phyloP scores from a whole-genome alignment of 2,329 filamentous ascomycete species.

The Nigrospora osmanthi region DNA sequence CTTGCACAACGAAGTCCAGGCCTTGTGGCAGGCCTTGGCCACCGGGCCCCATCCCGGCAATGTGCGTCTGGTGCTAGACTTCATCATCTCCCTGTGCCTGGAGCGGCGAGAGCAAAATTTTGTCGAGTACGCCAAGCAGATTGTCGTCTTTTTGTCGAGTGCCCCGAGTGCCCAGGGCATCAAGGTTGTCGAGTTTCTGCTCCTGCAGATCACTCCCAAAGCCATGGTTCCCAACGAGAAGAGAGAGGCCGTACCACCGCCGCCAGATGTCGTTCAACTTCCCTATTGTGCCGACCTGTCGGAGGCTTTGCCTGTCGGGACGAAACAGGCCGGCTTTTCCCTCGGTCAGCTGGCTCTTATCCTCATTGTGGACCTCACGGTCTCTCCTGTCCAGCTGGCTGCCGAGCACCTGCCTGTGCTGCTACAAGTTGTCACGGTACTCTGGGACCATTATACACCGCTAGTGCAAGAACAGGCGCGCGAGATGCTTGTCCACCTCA shows the following conservation, averaged over 20 bases:
- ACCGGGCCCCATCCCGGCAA: constrained; percentile 91
- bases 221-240: constrained; percentile 96
- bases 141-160: constrained; percentile 91
- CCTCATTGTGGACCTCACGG: constrained; percentile 89
- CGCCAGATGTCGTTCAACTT: constrained; percentile 64
- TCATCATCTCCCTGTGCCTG: constrained; percentile 89
- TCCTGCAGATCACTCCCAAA: constrained; percentile 86
- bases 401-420: constrained; percentile 77
- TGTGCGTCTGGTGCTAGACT: constrained; percentile 88
- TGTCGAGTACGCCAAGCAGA: constrained; percentile 95
- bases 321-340: constrained; percentile 88
- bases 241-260: constrained; percentile 57
- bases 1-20: constrained; percentile 93
- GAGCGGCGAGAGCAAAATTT: constrained; percentile 96
- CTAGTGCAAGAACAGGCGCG: constrained; percentile 93
- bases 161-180: constrained; percentile 66
- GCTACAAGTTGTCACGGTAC: constrained; percentile 82
- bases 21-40: constrained; percentile 91
- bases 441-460: constrained; percentile 96
- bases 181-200: constrained; percentile 88
- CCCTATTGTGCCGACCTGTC: constrained; percentile 86
- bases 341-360: constrained; percentile 90
- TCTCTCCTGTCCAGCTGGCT: constrained; percentile 76
- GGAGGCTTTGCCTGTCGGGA: constrained; percentile 73
- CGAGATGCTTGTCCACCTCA: constrained; percentile 95